A percentile compares a stretch with the other conserved stretches of the same genome.
Conservation (phyloP, 2,329 filamentous ascomycete species). For the Fusarium penzigii region DNA sequence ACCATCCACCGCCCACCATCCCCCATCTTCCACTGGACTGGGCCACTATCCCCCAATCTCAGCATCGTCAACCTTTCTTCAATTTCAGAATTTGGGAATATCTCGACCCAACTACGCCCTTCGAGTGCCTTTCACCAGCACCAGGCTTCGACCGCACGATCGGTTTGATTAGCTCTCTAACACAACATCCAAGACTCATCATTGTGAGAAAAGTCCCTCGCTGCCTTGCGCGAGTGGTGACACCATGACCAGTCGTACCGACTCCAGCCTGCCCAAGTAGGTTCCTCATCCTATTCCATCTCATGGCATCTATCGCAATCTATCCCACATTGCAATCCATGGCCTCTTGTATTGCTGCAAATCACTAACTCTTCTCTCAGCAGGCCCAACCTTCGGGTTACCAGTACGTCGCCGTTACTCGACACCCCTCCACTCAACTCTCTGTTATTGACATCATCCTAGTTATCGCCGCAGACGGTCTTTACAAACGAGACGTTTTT, state of each 20-base stretch:
- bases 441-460: slow-evolving; percentile 40
- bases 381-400: slow-evolving; percentile 87
- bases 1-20: too few relatives aligned
- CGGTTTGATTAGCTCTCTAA: slow-evolving; percentile 12
- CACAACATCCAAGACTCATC: slow-evolving; percentile 16
- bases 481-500: slow-evolving; percentile 99
- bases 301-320: slow-evolving; percentile 13
- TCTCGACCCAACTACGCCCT: slow-evolving; percentile 15
- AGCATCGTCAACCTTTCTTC: slow-evolving; percentile 30
- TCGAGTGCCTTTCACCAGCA: slow-evolving; percentile 17
- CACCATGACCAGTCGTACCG: slow-evolving; percentile 38
- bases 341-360: slow-evolving; percentile 3
- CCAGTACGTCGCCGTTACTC: slow-evolving; percentile 63
- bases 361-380: slow-evolving; percentile 47
- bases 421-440: slow-evolving; percentile 19
- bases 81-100: slow-evolving; percentile 15
- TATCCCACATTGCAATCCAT: slow-evolving; percentile 8
- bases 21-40: too few relatives aligned
- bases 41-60: slow-evolving; percentile 15
- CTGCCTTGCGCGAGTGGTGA: slow-evolving; percentile 30
- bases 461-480: slow-evolving; percentile 98
- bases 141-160: slow-evolving; percentile 20
- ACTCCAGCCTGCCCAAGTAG: slow-evolving; percentile 39
- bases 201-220: slow-evolving; percentile 29
- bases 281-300: slow-evolving; percentile 22